These are phyloP conservation scores for Penicillium sp. DNA, from an alignment of 2,329 filamentous ascomycete genomes.

Conservation along the genomic window DNA sequence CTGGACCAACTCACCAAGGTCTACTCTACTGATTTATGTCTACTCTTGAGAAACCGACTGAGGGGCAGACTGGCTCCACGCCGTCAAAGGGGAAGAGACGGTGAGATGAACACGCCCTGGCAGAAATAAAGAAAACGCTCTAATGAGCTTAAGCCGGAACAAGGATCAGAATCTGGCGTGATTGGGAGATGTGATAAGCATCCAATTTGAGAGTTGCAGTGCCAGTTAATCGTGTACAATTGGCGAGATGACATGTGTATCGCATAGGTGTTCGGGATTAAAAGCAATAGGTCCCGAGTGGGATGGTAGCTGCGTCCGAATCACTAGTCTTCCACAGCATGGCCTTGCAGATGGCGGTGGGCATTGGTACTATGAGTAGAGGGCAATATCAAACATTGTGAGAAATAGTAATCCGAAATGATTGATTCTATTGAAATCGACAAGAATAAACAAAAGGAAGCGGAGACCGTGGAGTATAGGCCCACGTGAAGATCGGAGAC, in stretches of 20 bases:
- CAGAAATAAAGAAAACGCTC: neutral
- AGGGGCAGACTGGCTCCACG: slow-evolving; percentile 15
- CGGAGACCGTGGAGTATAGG: neutral
- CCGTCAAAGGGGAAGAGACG: slow-evolving; percentile 17
- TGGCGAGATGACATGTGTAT: neutral
- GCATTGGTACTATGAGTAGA: neutral
- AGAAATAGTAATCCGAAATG: neutral
- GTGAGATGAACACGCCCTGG: slow-evolving; percentile 12
- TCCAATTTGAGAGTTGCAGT: neutral
- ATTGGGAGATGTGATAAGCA: slow-evolving; percentile 6
- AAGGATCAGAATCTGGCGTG: neutral
- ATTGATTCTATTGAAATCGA: neutral
- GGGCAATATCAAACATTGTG: neutral
- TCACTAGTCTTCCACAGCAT: slow-evolving; percentile 9
- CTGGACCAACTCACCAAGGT: slow-evolving; percentile 7
- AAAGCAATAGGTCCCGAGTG: neutral
- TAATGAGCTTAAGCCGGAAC: slow-evolving; percentile 3
- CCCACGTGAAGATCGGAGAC: slow-evolving; percentile 27
- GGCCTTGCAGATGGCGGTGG: neutral
- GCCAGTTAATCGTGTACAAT: neutral
- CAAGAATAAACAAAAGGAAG: neutral
- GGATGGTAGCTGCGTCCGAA: slow-evolving; percentile 1
- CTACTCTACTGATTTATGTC: slow-evolving; percentile 17
- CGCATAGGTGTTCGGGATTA: neutral
- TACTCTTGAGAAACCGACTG: slow-evolving; percentile 14